phyloP scores from a whole-genome alignment of 148 eudicot genomes.

The Bassia scoparia region DNA sequence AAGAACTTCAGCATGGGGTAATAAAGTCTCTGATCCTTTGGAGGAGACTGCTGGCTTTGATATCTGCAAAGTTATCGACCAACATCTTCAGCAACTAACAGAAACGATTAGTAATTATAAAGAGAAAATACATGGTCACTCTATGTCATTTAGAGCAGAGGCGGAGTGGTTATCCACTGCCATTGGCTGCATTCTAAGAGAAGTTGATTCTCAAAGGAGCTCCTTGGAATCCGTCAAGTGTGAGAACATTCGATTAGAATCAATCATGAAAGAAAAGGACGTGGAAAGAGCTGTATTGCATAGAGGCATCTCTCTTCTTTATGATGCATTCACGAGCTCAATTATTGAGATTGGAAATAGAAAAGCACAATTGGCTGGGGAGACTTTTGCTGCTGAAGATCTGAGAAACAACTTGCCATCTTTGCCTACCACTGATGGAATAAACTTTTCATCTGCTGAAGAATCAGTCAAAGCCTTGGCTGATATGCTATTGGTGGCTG shows the following conservation, averaged over 20 bases:
- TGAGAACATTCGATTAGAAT: slow-evolving; percentile 44
- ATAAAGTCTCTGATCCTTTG: slow-evolving; percentile 29
- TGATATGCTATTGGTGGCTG: slow-evolving; percentile 42
- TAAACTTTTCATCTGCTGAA: slow-evolving; percentile 36
- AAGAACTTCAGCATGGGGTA: slow-evolving; percentile 27
- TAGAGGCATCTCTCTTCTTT: slow-evolving; percentile 50
- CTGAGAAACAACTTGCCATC: slow-evolving; percentile 30
- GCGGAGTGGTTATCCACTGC: slow-evolving; percentile 36
- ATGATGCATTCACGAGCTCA: slow-evolving; percentile 60
- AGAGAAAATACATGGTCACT: slow-evolving; percentile 44
- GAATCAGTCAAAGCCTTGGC: slow-evolving; percentile 41
- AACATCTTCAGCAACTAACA: slow-evolving; percentile 42
- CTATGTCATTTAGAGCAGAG: slow-evolving; percentile 41
- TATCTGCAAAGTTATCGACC: slow-evolving; percentile 30
- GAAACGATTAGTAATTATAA: slow-evolving; percentile 46
- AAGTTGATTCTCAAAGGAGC: slow-evolving; percentile 43
- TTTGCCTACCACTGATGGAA: slow-evolving; percentile 34
- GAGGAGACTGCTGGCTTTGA: slow-evolving; percentile 34
- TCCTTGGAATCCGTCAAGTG: slow-evolving; percentile 42
- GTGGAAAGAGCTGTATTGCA: slow-evolving; percentile 39
- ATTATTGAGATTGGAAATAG: slow-evolving; percentile 54
- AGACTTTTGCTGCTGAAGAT: slow-evolving; percentile 37
- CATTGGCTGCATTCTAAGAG: slow-evolving; percentile 36
- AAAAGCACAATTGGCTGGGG: slow-evolving; percentile 44
- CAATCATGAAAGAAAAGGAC: slow-evolving; percentile 53